A percentile compares a stretch with the other conserved stretches of the same genome.
Evolutionary conservation across 1,139 yeast species (phyloP).

Genomic region (Kazachstania sp.): DNA sequence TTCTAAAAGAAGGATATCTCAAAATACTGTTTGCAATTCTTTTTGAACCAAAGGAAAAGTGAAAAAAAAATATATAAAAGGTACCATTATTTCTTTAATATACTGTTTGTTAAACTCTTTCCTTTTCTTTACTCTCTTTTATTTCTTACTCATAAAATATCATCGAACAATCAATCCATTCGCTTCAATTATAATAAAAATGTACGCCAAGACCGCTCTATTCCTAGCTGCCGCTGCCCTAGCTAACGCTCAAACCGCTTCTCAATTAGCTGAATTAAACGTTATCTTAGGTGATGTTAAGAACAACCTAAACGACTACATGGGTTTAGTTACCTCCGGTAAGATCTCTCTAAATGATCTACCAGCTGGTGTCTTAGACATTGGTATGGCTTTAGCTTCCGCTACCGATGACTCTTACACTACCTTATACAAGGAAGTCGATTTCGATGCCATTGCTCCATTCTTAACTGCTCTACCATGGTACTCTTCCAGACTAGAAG

Average conservation of each 20-base stretch:
- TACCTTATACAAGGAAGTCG: constrained; percentile 6
- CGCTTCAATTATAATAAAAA: constrained; percentile 5
- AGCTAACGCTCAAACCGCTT: constrained; percentile 10
- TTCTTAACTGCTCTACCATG: constrained; percentile 38
- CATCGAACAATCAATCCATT: constrained; percentile 4
- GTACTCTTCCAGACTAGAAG: constrained; percentile 36
- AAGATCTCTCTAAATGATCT: constrained; percentile 13
- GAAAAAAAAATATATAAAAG: not conserved
- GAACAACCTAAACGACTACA: constrained; percentile 12
- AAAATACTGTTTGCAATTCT: too few relatives aligned
- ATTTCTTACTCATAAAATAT: not conserved
- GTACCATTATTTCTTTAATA: not conserved
- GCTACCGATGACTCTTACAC: constrained; percentile 30
- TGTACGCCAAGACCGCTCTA: constrained; percentile 14
- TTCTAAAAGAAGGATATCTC: too few relatives aligned
- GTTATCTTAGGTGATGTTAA: constrained; percentile 13
- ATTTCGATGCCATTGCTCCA: constrained; percentile 28
- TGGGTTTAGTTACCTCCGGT: constrained; percentile 7
- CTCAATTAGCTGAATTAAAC: constrained; percentile 12
- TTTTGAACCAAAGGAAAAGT: not conserved
- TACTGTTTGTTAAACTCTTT: constrained; percentile 20
- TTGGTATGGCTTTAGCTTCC: constrained; percentile 16
- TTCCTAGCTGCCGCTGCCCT: constrained; percentile 14
- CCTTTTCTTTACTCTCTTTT: not conserved
- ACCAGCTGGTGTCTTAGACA: constrained; percentile 18